phyloP scores from a whole-genome alignment of 1,139 yeast genomes.

The Lodderomyces orthopsilosis region DNA sequence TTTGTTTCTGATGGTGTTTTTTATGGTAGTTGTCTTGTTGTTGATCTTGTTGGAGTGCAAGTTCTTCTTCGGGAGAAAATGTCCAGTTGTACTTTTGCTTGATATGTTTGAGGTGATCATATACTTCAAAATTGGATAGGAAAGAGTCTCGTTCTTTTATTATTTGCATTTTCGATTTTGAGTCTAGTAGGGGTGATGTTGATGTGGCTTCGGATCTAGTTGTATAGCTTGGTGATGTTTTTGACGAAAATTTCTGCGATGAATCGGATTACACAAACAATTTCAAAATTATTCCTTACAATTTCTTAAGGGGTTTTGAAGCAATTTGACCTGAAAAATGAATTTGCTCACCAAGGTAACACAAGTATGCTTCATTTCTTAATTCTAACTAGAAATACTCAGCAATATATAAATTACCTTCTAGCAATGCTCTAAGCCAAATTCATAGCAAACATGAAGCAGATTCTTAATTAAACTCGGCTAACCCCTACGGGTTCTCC shows the following conservation, averaged over 20 bases:
- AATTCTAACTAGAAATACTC: background rate
- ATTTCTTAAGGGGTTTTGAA: background rate
- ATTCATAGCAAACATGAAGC: background rate
- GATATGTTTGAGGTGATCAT: slow-evolving; percentile 53
- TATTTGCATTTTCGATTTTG: slow-evolving; percentile 28
- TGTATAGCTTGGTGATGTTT: background rate
- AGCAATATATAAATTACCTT: background rate
- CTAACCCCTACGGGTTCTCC: background rate
- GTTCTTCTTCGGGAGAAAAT: slow-evolving; percentile 38
- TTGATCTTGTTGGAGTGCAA: slow-evolving; percentile 13
- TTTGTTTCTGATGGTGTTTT: slow-evolving; percentile 29
- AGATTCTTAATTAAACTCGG: background rate
- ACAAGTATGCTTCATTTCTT: background rate
- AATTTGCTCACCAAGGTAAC: background rate
- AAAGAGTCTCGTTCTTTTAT: slow-evolving; percentile 56
- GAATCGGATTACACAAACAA: background rate
- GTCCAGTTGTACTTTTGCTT: slow-evolving; percentile 49
- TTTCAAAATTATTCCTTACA: too few species aligned
- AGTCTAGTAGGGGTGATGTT: slow-evolving; percentile 1
- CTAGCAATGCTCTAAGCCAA: background rate
- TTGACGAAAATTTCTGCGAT: background rate
- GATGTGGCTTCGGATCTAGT: too few species aligned
- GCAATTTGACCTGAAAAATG: too few species aligned
- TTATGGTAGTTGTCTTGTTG: slow-evolving; percentile 11
- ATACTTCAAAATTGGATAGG: slow-evolving; percentile 71